These are phyloP conservation scores for Scheffersomyces stambukii DNA, from an alignment of 1,139 yeast genomes.

Conservation along the genomic window DNA sequence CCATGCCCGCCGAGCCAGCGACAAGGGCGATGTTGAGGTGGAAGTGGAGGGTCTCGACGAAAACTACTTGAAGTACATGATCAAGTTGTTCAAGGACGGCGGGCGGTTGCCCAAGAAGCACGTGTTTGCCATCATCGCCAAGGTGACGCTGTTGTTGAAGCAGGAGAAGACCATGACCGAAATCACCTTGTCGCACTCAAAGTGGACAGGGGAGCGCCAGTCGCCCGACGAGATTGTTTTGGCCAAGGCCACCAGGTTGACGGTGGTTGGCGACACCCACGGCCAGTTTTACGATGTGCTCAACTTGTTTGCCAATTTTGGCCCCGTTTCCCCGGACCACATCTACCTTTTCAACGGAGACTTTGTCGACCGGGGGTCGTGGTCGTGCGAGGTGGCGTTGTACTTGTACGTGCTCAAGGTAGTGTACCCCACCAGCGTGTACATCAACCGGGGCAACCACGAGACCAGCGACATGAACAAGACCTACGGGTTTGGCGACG, in stretches of 20 bases:
- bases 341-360: constrained; percentile 91
- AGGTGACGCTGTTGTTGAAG: constrained; percentile 61
- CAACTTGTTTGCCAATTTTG: constrained; percentile 71
- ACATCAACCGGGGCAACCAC: constrained; percentile 90
- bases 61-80: constrained; percentile 61
- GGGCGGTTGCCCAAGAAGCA: constrained; percentile 74
- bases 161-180: constrained; percentile 77
- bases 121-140: constrained; percentile 77
- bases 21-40: constrained; percentile 17
- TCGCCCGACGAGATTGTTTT: constrained; percentile 20
- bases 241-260: constrained; percentile 47
- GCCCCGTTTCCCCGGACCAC: constrained; percentile 64
- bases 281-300: constrained; percentile 92
- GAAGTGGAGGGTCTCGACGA: constrained; percentile 32
- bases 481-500: constrained; percentile 95
- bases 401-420: constrained; percentile 75
- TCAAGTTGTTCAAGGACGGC: constrained; percentile 67
- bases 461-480: constrained; percentile 97
- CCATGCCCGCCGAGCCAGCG: constrained; percentile 15
- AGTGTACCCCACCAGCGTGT: constrained; percentile 68
- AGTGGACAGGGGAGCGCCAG: constrained; percentile 11
- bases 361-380: constrained; percentile 96
- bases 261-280: constrained; percentile 97
- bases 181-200: constrained; percentile 41
- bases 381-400: constrained; percentile 96